A percentile compares a stretch with the other conserved stretches of the same genome.
Evolutionary conservation across 768 basidiomycete genomes (phyloP).

Genomic region (Suillus weaverae): DNA sequence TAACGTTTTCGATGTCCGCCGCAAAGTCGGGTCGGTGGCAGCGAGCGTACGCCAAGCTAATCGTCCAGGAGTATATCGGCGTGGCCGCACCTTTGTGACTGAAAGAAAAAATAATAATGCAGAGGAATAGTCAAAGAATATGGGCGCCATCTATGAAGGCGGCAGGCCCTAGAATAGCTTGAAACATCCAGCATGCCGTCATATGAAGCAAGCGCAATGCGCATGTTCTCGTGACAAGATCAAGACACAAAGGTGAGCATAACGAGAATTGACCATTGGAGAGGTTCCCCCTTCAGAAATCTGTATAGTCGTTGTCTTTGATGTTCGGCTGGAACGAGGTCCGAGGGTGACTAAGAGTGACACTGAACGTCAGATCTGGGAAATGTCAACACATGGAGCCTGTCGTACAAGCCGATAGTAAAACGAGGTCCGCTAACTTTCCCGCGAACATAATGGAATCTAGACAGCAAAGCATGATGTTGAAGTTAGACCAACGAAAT

Average conservation of each 20-base stretch:
- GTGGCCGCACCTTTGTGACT: conserved; percentile 46
- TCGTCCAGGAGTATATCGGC: conserved; percentile 54
- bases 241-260: background rate
- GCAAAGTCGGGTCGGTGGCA: conserved; percentile 44
- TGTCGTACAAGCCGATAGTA: background rate
- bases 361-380: background rate
- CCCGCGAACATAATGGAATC: background rate
- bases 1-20: conserved; percentile 57
- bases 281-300: background rate
- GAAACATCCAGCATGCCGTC: conserved; percentile 13
- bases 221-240: background rate
- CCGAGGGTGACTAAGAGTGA: background rate
- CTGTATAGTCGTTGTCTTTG: background rate
- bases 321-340: background rate
- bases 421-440: background rate
- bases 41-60: conserved; percentile 66
- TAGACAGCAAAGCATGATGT: background rate
- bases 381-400: background rate
- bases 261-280: background rate
- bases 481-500: background rate
- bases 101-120: conserved; percentile 39
- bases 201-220: background rate
- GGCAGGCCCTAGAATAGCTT: conserved; percentile 4
- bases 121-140: conserved; percentile 39
- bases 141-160: conserved; percentile 33